A percentile compares a stretch with the other conserved stretches of the same genome.
These are phyloP conservation scores for Pseudofabraea citricarpa DNA, from an alignment of 2,329 filamentous ascomycete genomes.

Conservation along the genomic window DNA sequence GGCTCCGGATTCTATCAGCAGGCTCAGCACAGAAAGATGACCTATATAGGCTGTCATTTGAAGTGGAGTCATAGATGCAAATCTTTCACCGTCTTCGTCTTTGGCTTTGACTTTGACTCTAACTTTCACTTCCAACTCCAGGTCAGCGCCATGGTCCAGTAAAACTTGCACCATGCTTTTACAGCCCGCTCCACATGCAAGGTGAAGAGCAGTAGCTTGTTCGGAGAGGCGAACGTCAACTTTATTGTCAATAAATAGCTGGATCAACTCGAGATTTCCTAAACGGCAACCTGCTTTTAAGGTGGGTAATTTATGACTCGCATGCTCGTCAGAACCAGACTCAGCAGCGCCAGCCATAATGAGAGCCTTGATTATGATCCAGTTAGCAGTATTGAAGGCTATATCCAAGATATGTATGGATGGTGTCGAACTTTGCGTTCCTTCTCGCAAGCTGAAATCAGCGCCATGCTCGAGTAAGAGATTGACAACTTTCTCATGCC, in stretches of 20 bases:
- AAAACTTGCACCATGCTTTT: neutral
- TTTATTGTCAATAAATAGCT: neutral
- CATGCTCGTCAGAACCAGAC: too few species aligned
- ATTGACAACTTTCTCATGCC: too few species aligned
- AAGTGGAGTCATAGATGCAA: neutral
- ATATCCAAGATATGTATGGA: too few species aligned
- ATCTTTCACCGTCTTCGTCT: neutral
- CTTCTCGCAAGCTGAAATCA: too few species aligned
- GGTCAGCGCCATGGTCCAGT: neutral
- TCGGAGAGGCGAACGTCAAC: neutral
- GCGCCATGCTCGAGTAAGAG: neutral
- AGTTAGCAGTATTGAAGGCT: too few species aligned
- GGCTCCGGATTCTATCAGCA: neutral
- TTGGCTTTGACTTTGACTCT: too few species aligned
- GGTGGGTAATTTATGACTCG: too few species aligned
- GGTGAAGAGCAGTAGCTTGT: neutral
- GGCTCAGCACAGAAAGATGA: neutral
- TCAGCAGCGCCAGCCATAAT: neutral
- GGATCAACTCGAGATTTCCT: neutral
- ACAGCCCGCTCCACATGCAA: neutral
- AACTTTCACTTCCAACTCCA: neutral
- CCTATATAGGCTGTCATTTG: neutral
- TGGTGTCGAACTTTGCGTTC: too few species aligned
- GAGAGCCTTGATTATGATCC: neutral
- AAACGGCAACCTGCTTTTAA: too few species aligned